Base-by-base conservation (phyloP, 495 filamentous ascomycete species). In the Collariella sp. region DNA sequence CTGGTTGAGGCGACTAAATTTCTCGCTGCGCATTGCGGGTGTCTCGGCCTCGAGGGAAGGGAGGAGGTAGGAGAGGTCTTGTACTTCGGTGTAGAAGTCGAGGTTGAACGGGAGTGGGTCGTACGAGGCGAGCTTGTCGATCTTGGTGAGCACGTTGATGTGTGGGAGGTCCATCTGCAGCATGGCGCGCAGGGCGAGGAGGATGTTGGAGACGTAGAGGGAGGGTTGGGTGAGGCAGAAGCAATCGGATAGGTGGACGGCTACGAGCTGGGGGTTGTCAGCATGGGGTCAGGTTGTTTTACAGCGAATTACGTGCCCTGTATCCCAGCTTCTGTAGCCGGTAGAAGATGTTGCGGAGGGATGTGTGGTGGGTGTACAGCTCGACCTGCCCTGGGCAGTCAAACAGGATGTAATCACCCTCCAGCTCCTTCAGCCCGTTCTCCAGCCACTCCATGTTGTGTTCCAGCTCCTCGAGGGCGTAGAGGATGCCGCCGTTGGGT, bases 331-430 rank as follows among this genome's bases (percentile, higher is more conserved):
- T 96, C 70, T 95, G 85, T 58, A 97, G 75, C 62, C 77, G 81
- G 62, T 86, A 85, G 69, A 98, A 91, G 54, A 98, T 88, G 64
- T 93, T 94, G 48, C 91, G 82, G 59, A 98, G 71, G 18, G 88
- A 91, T 16, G 80, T 78, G 68, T 98, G 93, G 67, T 96, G 91
- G 38, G 91, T 96, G 65, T 95, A 96, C 0, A 98, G 78, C 72
- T 98, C 93, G 11, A 96, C 93, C 64, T 98, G 93, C 1, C 93
- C 93, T 0, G 93, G 93, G 55, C 93, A 96, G 70, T 98, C 93
- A 48, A 98, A 96, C 4, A 98, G 68, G 44, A 98, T 74, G 70
- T 97, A 97, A 55, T 96, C 91, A 47, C 96, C 90, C 55, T 80
- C 86, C 18, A 95, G 68, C 62, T 81, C 79, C 52, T 83, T 85